A percentile compares a stretch with the other conserved stretches of the same genome.
phyloP scores from a whole-genome alignment of 805 yeast species.

The Wickerhamomyces canadensis region DNA sequence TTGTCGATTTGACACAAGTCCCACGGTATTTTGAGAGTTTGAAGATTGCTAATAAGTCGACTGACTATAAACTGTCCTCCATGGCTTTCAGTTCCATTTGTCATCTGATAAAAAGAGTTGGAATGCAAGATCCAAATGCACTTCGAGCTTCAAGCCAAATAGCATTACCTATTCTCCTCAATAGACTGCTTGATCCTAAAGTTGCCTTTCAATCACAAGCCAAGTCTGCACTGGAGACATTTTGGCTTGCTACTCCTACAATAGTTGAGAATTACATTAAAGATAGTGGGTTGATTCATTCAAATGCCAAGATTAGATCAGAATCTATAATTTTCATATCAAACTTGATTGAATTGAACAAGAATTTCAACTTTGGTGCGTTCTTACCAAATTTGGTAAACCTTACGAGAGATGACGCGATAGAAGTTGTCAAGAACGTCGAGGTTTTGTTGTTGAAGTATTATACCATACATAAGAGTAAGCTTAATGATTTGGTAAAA shows the following conservation, averaged over 20 bases:
- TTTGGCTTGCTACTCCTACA: constrained; percentile 46
- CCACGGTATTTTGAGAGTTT: constrained; percentile 47
- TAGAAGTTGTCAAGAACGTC: constrained; percentile 21
- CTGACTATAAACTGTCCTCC: constrained; percentile 33
- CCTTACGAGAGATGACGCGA: constrained; percentile 20
- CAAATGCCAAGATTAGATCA: constrained; percentile 31
- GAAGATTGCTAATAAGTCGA: constrained; percentile 36
- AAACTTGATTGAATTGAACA: constrained; percentile 33
- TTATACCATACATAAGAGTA: constrained; percentile 17
- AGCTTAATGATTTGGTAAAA: constrained; percentile 11
- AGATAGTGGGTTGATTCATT: constrained; percentile 37
- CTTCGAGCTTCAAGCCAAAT: constrained; percentile 37
- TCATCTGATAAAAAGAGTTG: constrained; percentile 51
- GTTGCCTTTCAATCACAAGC: constrained; percentile 37
- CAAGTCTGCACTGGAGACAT: constrained; percentile 44
- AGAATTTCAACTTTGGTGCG: constrained; percentile 27
- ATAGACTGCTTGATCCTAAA: constrained; percentile 38
- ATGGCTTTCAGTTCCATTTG: constrained; percentile 46
- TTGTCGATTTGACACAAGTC: constrained; percentile 44
- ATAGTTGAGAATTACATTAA: constrained; percentile 41
- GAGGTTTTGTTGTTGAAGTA: constrained; percentile 22
- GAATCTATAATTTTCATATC: constrained; percentile 42
- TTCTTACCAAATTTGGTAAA: constrained; percentile 23
- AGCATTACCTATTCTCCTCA: constrained; percentile 48
- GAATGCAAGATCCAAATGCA: constrained; percentile 46